A percentile compares a stretch with the other conserved stretches of the same genome.
Evolutionary conservation across 2,329 filamentous ascomycete species (phyloP).

Genomic region (Fusarium algeriense): DNA sequence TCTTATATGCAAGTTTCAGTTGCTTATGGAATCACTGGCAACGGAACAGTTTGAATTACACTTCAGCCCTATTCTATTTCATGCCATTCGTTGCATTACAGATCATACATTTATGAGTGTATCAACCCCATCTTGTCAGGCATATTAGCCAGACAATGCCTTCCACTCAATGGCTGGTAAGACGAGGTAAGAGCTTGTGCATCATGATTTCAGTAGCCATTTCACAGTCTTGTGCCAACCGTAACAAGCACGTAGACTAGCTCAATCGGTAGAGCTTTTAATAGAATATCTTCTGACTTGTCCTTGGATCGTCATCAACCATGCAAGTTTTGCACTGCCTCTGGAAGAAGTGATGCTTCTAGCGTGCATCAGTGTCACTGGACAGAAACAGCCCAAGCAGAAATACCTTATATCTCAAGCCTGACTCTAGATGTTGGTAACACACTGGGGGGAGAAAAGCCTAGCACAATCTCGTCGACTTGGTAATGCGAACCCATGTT

Average conservation of each 20-base stretch:
- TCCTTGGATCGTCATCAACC: slow-evolving; percentile 26
- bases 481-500: neutral
- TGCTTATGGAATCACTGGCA: neutral
- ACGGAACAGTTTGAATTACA: slow-evolving; percentile 5
- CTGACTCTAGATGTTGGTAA: neutral
- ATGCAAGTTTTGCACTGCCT: slow-evolving; percentile 35
- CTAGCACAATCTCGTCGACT: slow-evolving; percentile 1
- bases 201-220: neutral
- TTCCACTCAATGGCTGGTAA: slow-evolving; percentile 1
- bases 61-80: neutral
- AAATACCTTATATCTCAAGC: neutral
- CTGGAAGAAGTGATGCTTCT: slow-evolving; percentile 30
- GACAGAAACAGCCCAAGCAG: neutral
- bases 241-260: neutral
- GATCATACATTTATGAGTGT: neutral
- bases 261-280: slow-evolving; percentile 20
- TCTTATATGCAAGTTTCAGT: neutral
- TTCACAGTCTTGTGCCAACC: neutral
- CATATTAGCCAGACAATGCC: neutral
- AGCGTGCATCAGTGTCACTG: slow-evolving; percentile 3
- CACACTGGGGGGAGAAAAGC: slow-evolving; percentile 1
- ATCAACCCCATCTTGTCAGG: neutral
- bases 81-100: neutral
- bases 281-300: slow-evolving; percentile 21
- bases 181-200: neutral